phyloP scores from a whole-genome alignment of 192 early-diverging fungal genomes.

The Coemansia sp. region DNA sequence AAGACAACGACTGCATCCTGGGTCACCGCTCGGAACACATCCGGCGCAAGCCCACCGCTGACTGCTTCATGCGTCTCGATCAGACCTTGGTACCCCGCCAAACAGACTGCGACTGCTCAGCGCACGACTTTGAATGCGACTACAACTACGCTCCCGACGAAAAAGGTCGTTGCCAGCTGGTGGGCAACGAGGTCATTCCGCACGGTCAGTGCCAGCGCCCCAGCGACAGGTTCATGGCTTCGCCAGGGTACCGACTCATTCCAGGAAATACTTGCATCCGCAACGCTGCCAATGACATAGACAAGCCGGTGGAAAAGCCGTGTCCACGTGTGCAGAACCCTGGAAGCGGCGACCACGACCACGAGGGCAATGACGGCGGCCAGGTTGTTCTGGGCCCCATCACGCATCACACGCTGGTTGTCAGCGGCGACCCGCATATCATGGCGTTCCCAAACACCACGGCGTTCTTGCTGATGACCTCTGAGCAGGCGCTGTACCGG shows the following conservation, averaged over 20 bases:
- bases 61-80: slow-evolving; percentile 75
- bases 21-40: slow-evolving; percentile 71
- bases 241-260: slow-evolving; percentile 78
- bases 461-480: slow-evolving; percentile 60
- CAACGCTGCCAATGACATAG: slow-evolving; percentile 47
- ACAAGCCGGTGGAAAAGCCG: slow-evolving; percentile 59
- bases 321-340: slow-evolving; percentile 51
- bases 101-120: slow-evolving; percentile 72
- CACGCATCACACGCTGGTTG: slow-evolving; percentile 34
- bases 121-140: slow-evolving; percentile 93
- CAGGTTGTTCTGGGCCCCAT: slow-evolving; percentile 12
- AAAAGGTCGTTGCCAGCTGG: slow-evolving; percentile 61
- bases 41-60: slow-evolving; percentile 71
- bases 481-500: slow-evolving; percentile 63
- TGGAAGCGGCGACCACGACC: slow-evolving; percentile 18
- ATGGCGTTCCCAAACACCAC: slow-evolving; percentile 71
- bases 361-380: slow-evolving; percentile 6
- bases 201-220: slow-evolving; percentile 62
- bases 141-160: slow-evolving; percentile 67
- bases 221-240: slow-evolving; percentile 68
- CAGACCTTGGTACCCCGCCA: slow-evolving; percentile 59
- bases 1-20: slow-evolving; percentile 78
- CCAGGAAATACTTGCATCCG: slow-evolving; percentile 79
- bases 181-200: slow-evolving; percentile 59
- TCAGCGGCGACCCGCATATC: slow-evolving; percentile 57